These are phyloP conservation scores for Sarocladium oryzae DNA, from an alignment of 2,329 filamentous ascomycete species.

Conservation along the genomic window DNA sequence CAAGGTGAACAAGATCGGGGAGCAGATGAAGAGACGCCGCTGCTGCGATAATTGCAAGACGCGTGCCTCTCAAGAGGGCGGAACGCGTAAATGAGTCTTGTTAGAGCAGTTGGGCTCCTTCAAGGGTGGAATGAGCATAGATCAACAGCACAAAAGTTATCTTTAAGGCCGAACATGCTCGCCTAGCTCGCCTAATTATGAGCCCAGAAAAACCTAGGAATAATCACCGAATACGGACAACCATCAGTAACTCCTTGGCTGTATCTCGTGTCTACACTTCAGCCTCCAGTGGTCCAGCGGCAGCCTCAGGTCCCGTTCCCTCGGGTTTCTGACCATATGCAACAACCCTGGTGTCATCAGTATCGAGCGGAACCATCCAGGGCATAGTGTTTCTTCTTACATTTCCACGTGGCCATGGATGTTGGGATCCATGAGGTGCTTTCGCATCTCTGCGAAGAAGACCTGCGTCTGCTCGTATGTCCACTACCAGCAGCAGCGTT, in stretches of 20 bases:
- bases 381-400: not conserved
- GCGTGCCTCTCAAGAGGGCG: too few species aligned
- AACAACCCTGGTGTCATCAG: not conserved
- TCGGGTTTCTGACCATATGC: not conserved
- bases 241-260: too few species aligned
- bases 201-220: too few species aligned
- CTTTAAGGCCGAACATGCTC: too few species aligned
- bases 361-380: not conserved
- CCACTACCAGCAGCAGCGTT: not conserved
- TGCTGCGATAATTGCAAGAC: too few species aligned
- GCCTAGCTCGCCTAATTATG: too few species aligned
- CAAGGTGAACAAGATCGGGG: not conserved
- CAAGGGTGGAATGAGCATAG: too few species aligned
- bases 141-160: too few species aligned
- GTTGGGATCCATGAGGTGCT: slow-evolving; percentile 2
- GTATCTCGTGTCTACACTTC: not conserved
- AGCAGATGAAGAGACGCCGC: slow-evolving; percentile 27
- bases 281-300: not conserved
- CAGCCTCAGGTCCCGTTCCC: not conserved
- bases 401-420: slow-evolving; percentile 3
- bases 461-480: slow-evolving; percentile 4
- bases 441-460: not conserved
- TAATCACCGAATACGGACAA: too few species aligned
- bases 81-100: too few species aligned
- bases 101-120: too few species aligned